phyloP scores from a whole-genome alignment of 352 stramenopile genomes.

The Peronospora tabacina region DNA sequence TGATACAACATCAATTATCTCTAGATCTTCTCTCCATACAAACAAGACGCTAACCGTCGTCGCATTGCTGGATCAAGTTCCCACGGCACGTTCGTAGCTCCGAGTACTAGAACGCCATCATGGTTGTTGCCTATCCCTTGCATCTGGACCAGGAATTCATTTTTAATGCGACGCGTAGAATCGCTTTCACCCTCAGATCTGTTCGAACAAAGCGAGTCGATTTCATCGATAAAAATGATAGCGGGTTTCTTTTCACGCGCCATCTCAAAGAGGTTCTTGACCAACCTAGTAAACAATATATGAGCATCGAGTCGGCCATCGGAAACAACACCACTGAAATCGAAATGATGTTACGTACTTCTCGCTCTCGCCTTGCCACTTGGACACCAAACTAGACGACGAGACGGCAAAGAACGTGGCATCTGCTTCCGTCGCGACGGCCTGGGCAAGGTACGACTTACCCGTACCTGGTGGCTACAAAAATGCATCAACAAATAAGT shows the following conservation, averaged over 20 bases:
- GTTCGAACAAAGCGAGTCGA: conserved; percentile 92
- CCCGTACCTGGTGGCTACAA: conserved; percentile 78
- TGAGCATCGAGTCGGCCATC: background rate
- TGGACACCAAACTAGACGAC: conserved; percentile 96
- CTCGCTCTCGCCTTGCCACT: conserved; percentile 97
- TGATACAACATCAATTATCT: conserved; percentile 3
- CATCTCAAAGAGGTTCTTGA: conserved; percentile 98
- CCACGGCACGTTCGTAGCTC: conserved; percentile 98
- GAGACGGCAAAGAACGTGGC: conserved; percentile 97
- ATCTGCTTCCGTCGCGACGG: conserved; percentile 98
- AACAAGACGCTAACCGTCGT: conserved; percentile 61
- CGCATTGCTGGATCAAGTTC: conserved; percentile 95
- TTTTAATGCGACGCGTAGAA: conserved; percentile 94
- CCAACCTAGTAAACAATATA: conserved; percentile 54
- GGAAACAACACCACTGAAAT: background rate
- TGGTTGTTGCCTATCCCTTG: conserved; percentile 91
- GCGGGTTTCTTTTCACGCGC: conserved; percentile 89
- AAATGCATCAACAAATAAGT: conserved; percentile 5
- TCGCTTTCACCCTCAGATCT: conserved; percentile 93
- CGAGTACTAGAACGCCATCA: conserved; percentile 91
- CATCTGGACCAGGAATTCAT: conserved; percentile 98
- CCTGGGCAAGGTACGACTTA: conserved; percentile 96
- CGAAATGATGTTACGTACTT: conserved; percentile 35
- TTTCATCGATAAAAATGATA: conserved; percentile 98
- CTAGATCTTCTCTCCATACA: background rate